Evolutionary conservation across 2,329 filamentous ascomycete species (phyloP).

Genomic region (Leptographium procerum): DNA sequence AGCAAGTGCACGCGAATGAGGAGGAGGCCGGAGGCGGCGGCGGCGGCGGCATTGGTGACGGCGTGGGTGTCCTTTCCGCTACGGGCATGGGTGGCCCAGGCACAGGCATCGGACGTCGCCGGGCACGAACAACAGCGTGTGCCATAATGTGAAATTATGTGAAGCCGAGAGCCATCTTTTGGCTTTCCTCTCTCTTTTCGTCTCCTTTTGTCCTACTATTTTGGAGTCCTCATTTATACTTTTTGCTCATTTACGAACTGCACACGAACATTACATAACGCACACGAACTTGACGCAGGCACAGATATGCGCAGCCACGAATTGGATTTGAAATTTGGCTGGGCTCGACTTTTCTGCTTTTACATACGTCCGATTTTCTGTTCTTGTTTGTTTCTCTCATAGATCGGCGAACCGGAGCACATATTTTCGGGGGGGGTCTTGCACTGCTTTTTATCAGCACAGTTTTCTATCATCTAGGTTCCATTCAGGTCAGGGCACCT

Average conservation of each 20-base stretch:
- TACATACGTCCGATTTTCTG: background rate
- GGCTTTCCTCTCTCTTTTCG: background rate
- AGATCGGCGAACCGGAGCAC: background rate
- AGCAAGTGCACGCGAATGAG: conserved; percentile 69
- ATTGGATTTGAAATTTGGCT: background rate
- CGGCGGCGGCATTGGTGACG: conserved; percentile 24
- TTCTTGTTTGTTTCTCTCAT: background rate
- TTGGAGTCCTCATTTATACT: background rate
- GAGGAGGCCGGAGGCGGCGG: conserved; percentile 46
- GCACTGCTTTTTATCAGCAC: background rate
- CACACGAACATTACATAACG: background rate
- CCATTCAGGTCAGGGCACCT: no score
- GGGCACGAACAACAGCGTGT: conserved; percentile 14
- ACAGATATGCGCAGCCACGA: background rate
- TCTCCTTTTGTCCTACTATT: background rate
- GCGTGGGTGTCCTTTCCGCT: conserved; percentile 58
- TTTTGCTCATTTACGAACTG: background rate
- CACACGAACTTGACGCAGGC: background rate
- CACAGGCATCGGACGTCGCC: conserved; percentile 21
- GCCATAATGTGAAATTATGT: conserved; percentile 18
- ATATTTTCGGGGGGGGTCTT: background rate
- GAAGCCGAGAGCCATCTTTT: background rate
- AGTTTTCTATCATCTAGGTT: background rate
- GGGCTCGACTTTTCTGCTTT: background rate
- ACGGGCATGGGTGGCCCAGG: conserved; percentile 40